These are phyloP conservation scores for Apiotrichum mycotoxinovorans DNA, from an alignment of 1,284 basidiomycete genomes.

Conservation along the genomic window DNA sequence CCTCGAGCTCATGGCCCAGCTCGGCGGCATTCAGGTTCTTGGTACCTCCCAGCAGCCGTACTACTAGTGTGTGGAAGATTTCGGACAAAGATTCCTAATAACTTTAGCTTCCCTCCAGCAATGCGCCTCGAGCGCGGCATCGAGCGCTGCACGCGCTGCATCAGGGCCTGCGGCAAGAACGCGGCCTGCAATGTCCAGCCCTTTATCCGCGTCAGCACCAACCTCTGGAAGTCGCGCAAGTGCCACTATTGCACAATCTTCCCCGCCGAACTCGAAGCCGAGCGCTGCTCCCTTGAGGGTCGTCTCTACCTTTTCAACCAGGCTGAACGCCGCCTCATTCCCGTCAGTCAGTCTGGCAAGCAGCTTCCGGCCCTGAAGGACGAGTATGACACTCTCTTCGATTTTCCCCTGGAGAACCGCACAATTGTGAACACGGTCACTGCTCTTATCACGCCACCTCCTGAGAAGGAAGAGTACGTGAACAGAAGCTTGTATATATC, in stretches of 20 bases:
- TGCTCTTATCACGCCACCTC: background rate
- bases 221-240: conserved; percentile 7
- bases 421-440: background rate
- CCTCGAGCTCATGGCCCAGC: conserved; percentile 13
- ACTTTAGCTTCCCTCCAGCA: conserved; percentile 8
- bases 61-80: conserved; percentile 5
- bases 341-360: conserved; percentile 2
- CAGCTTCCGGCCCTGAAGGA: background rate
- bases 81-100: background rate
- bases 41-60: conserved; percentile 10
- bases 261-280: conserved; percentile 7
- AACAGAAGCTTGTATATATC: too few relatives aligned
- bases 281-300: conserved; percentile 11
- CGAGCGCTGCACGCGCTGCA: conserved; percentile 13
- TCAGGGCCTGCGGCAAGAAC: conserved; percentile 3
- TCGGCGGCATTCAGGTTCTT: conserved; percentile 12
- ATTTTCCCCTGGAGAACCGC: background rate
- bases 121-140: conserved; percentile 5
- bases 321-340: conserved; percentile 1
- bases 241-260: conserved; percentile 12
- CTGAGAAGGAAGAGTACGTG: conserved; percentile 1
- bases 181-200: conserved; percentile 14
- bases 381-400: background rate
- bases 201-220: background rate
- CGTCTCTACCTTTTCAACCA: conserved; percentile 2